Conservation (phyloP, 345 rosid genomes). For the Nephelium lappaceum region DNA sequence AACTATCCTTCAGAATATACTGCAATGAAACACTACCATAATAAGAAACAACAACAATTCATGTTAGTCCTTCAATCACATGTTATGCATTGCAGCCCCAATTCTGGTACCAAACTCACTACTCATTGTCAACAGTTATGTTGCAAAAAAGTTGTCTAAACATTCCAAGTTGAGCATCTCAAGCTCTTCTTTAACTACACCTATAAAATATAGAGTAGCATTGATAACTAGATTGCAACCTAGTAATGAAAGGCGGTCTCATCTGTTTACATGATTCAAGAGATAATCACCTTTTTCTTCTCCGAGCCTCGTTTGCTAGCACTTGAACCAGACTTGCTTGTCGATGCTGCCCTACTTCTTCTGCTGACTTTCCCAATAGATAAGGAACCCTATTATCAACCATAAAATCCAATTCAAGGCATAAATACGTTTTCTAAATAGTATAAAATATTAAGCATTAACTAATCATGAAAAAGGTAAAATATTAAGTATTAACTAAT, state of each 20-base stretch:
- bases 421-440: background rate
- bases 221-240: background rate
- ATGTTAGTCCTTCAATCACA: background rate
- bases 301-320: slow-evolving; percentile 47
- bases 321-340: slow-evolving; percentile 42
- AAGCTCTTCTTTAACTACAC: background rate
- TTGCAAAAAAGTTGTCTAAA: background rate
- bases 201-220: background rate
- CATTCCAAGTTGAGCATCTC: background rate
- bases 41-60: slow-evolving; percentile 11
- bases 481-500: too few relatives aligned
- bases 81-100: background rate
- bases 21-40: slow-evolving; percentile 25
- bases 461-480: too few relatives aligned
- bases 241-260: background rate
- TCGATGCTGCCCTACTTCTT: slow-evolving; percentile 48
- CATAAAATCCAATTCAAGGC: slow-evolving; percentile 22
- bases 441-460: too few relatives aligned
- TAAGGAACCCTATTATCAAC: slow-evolving; percentile 40
- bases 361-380: slow-evolving; percentile 46
- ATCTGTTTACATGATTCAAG: background rate
- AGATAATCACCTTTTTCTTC: slow-evolving; percentile 58
- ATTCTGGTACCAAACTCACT: background rate
- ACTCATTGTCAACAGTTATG: background rate
- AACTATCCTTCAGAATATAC: slow-evolving; percentile 49